These are phyloP conservation scores for Claviceps sp. DNA, from an alignment of 2,329 filamentous ascomycete genomes.

Conservation along the genomic window DNA sequence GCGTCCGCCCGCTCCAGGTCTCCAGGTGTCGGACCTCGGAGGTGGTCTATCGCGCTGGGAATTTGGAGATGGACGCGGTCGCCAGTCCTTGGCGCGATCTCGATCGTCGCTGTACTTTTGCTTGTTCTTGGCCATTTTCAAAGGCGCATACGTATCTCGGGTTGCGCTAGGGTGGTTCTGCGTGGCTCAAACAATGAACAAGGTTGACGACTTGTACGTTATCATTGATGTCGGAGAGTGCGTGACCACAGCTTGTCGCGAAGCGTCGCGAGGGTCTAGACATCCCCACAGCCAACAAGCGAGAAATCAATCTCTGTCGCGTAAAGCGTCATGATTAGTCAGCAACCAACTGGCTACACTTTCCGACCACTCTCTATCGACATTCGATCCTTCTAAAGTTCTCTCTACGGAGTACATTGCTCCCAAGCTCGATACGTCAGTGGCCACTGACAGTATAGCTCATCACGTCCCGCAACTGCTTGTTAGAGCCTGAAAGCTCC, in stretches of 20 bases:
- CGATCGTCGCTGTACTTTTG: constrained; percentile 6
- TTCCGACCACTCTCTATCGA: no score
- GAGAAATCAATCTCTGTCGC: background rate
- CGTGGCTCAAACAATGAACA: background rate
- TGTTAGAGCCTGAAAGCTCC: background rate
- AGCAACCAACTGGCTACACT: background rate
- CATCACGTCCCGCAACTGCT: background rate
- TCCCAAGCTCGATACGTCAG: no score
- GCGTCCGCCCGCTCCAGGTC: constrained; percentile 14
- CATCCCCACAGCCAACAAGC: background rate
- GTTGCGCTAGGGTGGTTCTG: background rate
- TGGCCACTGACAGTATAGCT: no score
- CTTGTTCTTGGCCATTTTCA: constrained; percentile 3
- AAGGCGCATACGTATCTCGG: background rate
- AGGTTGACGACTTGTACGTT: background rate
- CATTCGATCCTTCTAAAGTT: no score
- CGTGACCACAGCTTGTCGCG: background rate
- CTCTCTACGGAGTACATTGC: no score
- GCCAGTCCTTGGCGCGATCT: constrained; percentile 4
- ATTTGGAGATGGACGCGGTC: constrained; percentile 3
- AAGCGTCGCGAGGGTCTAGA: background rate
- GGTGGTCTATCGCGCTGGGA: constrained; percentile 8
- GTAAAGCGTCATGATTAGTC: constrained; percentile 1
- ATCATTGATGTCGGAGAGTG: background rate
- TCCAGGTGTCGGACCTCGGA: constrained; percentile 17